Evolutionary conservation across 768 basidiomycete genomes (phyloP).

Genomic region (Cystofilobasidium capitatum): DNA sequence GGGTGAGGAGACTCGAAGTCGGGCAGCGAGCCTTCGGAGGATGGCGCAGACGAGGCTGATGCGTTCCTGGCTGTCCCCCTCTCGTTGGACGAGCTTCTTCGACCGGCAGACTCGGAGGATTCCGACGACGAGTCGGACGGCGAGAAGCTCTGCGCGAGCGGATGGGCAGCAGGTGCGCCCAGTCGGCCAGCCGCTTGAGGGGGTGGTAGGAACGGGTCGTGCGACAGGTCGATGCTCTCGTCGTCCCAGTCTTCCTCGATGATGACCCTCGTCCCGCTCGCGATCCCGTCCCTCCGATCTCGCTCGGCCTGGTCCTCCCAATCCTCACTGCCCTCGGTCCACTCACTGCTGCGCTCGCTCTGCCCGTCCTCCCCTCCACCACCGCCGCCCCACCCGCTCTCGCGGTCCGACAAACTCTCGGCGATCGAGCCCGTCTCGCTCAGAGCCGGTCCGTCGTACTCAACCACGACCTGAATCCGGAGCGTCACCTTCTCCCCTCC

Average conservation of each 20-base stretch:
- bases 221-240: conserved; percentile 13
- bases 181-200: neutral
- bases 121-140: conserved; percentile 4
- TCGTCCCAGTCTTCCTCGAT: conserved; percentile 27
- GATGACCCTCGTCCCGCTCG: conserved; percentile 20
- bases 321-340: conserved; percentile 1
- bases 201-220: conserved; percentile 16
- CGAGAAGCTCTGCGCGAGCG: conserved; percentile 17
- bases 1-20: neutral
- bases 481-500: conserved; percentile 61
- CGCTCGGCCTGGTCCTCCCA: conserved; percentile 3
- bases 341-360: conserved; percentile 21
- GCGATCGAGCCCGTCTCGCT: conserved; percentile 77
- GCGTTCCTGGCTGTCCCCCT: neutral
- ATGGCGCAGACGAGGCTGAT: neutral
- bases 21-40: neutral
- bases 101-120: neutral
- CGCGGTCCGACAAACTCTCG: conserved; percentile 21
- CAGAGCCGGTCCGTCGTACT: conserved; percentile 83
- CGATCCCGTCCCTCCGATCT: neutral
- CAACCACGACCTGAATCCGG: conserved; percentile 64
- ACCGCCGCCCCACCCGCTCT: conserved; percentile 7
- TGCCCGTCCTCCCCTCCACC: conserved; percentile 4
- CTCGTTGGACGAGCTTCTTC: neutral
- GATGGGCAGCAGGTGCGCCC: conserved; percentile 7